Base-by-base conservation (phyloP, 495 filamentous ascomycete species). In the Bathelium albidoporum region DNA sequence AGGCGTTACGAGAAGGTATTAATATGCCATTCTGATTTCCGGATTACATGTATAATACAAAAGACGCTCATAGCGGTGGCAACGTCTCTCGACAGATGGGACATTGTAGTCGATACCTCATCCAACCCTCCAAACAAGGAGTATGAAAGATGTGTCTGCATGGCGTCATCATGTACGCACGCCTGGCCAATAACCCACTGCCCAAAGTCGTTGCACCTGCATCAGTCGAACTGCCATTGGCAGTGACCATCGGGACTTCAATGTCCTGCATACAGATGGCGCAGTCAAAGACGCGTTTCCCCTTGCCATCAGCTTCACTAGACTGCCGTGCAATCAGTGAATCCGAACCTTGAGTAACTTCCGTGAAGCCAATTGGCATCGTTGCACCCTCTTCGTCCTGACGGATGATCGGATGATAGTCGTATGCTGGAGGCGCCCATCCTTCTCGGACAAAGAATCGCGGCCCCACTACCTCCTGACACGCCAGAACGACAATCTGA, bases 101-200 rank as follows among this genome's bases (percentile, higher is more conserved):
- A 79, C 94, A 98, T 75, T 94, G 89, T 71, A 98, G 73, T 62
- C 94, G 78, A 71, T 92, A 90, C 69, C 87, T 82, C 88, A 97
- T 95, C 94, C 94, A 97, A 39, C 90, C 92, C 74, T 97, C 92
- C 70, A 98, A 78, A 72, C 94, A 98, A 59, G 83, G 79, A 55
- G 88, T 95, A 72, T 98, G 94, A 72, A 97, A 98, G 28, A 96
- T 92, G 77, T 98, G 94, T 61, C 90, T 81, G 73, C 94, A 98
- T 36, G 94, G 93, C 60, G 94, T 98, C 28, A 97, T 90, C 94
- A 98, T 98, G 73, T 97, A 97, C 61, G 80, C 76, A 58, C 91
- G 81, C 62, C 93, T 79, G 28, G 87, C 88, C 63, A 96, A 79
- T 59, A 95, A 81, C 77, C 85, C 84, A 14, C 85, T 84, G 11